Evolutionary conservation across 2,329 filamentous ascomycete genomes (phyloP).

Genomic region (Capronia coronata): DNA sequence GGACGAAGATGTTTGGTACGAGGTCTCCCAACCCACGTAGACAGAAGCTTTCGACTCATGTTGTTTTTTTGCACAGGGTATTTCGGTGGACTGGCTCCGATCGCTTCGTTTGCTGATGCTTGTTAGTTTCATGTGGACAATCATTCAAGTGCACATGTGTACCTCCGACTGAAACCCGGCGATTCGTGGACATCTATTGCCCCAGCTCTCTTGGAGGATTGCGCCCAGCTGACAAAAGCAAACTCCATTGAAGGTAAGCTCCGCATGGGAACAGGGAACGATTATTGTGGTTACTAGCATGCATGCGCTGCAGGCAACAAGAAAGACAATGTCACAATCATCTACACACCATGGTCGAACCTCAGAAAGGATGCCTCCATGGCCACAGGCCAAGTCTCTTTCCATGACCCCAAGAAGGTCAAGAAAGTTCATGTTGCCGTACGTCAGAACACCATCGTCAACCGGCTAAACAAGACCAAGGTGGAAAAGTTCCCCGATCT

Average conservation of each 20-base stretch:
- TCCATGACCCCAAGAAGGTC: constrained; percentile 79
- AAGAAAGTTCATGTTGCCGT: constrained; percentile 72
- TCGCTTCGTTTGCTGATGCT: constrained; percentile 1
- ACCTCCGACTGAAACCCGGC: constrained; percentile 73
- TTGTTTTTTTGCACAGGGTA: constrained; percentile 17
- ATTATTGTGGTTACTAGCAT: constrained; percentile 5
- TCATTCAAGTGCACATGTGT: constrained; percentile 91
- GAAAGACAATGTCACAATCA: constrained; percentile 92
- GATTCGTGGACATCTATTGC: constrained; percentile 80
- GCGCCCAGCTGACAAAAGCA: constrained; percentile 95
- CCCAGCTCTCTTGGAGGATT: constrained; percentile 67
- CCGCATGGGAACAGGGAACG: not conserved
- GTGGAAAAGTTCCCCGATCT: constrained; percentile 83
- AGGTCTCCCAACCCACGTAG: not conserved
- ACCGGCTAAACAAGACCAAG: constrained; percentile 96
- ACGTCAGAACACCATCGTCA: constrained; percentile 85
- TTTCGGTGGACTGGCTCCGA: not conserved
- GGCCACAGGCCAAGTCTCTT: constrained; percentile 90
- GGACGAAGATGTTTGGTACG: constrained; percentile 89
- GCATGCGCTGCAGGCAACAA: constrained; percentile 68
- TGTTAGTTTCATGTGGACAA: constrained; percentile 91
- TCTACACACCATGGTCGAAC: constrained; percentile 98
- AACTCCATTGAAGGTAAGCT: constrained; percentile 87
- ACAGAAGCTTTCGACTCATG: constrained; percentile 6
- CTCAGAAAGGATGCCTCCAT: constrained; percentile 92